Evolutionary conservation across 352 stramenopile species (phyloP), one percentile per base, ranked within the genome.

Genomic region (Blastocystis sp.): DNA sequence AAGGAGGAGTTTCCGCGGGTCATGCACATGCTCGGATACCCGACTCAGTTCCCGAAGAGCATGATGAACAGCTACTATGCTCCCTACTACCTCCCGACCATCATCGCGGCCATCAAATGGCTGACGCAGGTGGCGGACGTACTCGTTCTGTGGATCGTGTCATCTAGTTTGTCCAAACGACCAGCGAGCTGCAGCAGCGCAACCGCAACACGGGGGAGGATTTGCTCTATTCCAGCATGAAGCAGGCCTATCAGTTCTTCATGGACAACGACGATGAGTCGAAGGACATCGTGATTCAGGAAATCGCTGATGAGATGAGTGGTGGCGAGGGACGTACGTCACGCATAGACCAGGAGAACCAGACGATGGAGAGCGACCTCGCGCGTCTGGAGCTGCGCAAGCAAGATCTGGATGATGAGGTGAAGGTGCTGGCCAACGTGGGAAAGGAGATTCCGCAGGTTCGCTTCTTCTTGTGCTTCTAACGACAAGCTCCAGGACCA

Each of bases 181-280:
- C 57, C 11, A 34, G 45, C 17, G 52, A 62, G 6, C 54, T 9
- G 38, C 74, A 54, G 24, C 74, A 54, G 11, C 52, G 69, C 6
- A 68, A 52, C 3, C 54, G 69, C 14, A 84, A 84, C 9, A 59
- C 74, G 10, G 66, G 60, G 19, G 74, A 84, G 57, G 57, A 64
- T 42, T 28, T 68, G 21, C 45, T 84, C 24, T 84, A 84, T 42
- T 54, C 34, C 19, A 68, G 28, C 48, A 84, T 84, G 74, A 68
- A 64, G 34, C 74, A 84, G 42, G 74, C 74, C 11, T 84, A 84
- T 28, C 74, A 64, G 21, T 84, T 84, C 52, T 84, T 84, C 54
- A 84, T 84, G 74, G 57, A 64, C 61, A 84, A 84, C 42, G 74
- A 84, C 42, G 74, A 84, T 52, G 52, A 84, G 17, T 84, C 74